Evolutionary conservation across 2,329 filamentous ascomycete species (phyloP).

Genomic region (Tolypocladium paradoxum): DNA sequence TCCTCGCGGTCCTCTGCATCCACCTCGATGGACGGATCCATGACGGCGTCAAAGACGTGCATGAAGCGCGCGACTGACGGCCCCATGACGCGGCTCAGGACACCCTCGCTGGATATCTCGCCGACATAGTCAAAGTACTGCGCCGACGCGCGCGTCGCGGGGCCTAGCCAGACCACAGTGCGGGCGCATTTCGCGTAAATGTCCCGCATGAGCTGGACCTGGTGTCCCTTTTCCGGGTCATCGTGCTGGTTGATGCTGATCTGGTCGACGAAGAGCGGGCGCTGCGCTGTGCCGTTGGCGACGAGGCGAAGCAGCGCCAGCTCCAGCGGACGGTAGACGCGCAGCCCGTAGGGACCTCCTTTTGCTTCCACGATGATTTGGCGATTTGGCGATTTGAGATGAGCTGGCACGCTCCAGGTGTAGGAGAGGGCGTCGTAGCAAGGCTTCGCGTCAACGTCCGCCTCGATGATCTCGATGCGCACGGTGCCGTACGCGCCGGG

Average conservation of each 20-base stretch:
- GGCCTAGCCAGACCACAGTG: constrained; percentile 18
- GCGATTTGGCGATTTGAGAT: constrained; percentile 8
- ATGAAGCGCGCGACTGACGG: constrained; percentile 11
- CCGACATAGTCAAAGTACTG: constrained; percentile 9
- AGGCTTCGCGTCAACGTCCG: constrained; percentile 6
- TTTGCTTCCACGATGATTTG: constrained; percentile 14
- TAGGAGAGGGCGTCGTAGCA: constrained; percentile 21
- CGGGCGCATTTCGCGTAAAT: constrained; percentile 14
- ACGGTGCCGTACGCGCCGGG: constrained; percentile 11
- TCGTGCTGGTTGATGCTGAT: constrained; percentile 20
- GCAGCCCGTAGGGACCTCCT: constrained; percentile 6
- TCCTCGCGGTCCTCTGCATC: constrained; percentile 11
- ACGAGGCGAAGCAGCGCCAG: constrained; percentile 13
- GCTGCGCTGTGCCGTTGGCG: neutral
- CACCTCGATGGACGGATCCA: constrained; percentile 11
- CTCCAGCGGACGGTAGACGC: constrained; percentile 19
- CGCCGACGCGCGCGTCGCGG: constrained; percentile 10
- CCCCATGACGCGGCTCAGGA: constrained; percentile 12
- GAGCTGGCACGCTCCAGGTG: constrained; percentile 12
- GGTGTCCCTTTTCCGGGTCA: constrained; percentile 11
- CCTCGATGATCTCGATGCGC: constrained; percentile 16
- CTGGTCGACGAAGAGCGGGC: constrained; percentile 19
- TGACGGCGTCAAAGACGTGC: constrained; percentile 18
- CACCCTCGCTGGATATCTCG: constrained; percentile 9
- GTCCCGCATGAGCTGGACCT: constrained; percentile 18